These are phyloP conservation scores for Crithidia expoeki DNA, from an alignment of 208 protist genomes.

Conservation along the genomic window DNA sequence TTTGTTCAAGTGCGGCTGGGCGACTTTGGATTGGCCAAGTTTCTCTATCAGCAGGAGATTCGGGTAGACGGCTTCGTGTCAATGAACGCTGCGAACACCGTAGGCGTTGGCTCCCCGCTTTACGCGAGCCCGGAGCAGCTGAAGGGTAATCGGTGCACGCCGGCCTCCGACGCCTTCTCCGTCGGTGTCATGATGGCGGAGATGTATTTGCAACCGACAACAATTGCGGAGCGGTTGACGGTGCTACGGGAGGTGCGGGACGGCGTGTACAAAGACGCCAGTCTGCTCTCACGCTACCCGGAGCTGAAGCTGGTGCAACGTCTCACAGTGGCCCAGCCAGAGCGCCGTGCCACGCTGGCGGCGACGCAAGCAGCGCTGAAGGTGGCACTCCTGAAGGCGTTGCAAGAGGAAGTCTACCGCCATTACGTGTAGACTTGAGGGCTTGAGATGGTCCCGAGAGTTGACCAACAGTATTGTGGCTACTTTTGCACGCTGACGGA, in stretches of 20 bases:
- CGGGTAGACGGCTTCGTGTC: conserved; percentile 45
- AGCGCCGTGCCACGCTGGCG: conserved; percentile 21
- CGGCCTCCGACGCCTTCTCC: conserved; percentile 72
- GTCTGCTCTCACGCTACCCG: conserved; percentile 50
- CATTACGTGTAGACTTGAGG: conserved; percentile 1
- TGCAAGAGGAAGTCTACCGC: conserved; percentile 18
- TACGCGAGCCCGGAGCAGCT: conserved; percentile 91
- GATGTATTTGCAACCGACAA: conserved; percentile 84
- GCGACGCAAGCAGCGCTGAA: conserved; percentile 22
- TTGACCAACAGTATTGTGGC: too few relatives aligned
- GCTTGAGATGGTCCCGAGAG: too few relatives aligned
- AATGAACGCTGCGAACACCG: conserved; percentile 62
- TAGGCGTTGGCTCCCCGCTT: conserved; percentile 83
- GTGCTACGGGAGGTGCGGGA: conserved; percentile 65
- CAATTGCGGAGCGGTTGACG: conserved; percentile 69
- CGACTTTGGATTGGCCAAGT: conserved; percentile 85
- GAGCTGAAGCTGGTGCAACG: conserved; percentile 61
- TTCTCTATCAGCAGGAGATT: conserved; percentile 35
- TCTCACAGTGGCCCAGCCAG: conserved; percentile 37
- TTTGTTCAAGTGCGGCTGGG: conserved; percentile 78
- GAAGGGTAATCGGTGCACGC: conserved; percentile 53
- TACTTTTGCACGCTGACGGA: not conserved
- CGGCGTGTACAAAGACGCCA: conserved; percentile 38
- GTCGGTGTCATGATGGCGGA: conserved; percentile 79
- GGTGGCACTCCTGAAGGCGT: conserved; percentile 19